Evolutionary conservation across 176 grass and related monocot genomes (phyloP).

Genomic region (barley (Hordeum vulgare)): DNA sequence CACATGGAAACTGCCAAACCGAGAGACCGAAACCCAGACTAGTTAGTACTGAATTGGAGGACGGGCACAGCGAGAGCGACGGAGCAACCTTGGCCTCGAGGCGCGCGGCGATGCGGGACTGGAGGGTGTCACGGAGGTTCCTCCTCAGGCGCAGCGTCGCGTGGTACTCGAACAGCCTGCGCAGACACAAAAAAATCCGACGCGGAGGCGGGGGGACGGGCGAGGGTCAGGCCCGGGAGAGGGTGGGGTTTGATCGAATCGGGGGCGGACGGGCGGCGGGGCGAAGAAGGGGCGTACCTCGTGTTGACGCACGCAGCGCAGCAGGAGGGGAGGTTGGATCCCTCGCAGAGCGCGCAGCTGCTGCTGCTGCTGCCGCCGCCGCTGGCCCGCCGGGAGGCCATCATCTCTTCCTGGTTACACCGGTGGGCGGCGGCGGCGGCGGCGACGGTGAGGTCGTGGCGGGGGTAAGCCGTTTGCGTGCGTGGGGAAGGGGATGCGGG

Average conservation of each 20-base stretch:
- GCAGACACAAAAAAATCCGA: neutral
- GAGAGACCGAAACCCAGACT: neutral
- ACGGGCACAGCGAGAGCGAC: neutral
- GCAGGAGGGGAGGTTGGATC: slow-evolving; percentile 73
- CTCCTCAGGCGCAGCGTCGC: slow-evolving; percentile 39
- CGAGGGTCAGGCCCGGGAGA: neutral
- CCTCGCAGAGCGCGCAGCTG: slow-evolving; percentile 74
- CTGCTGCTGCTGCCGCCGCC: slow-evolving; percentile 17
- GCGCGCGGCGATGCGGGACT: slow-evolving; percentile 39
- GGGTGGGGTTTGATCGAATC: neutral
- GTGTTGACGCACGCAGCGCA: slow-evolving; percentile 76
- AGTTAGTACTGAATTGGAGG: neutral
- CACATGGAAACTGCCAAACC: neutral
- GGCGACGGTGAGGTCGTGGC: neutral
- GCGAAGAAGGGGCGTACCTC: slow-evolving; percentile 11
- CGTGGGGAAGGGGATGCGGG: slow-evolving; percentile 6
- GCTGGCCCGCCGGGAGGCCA: slow-evolving; percentile 36
- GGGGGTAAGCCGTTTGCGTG: slow-evolving; percentile 32
- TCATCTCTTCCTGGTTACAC: neutral
- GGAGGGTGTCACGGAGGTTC: slow-evolving; percentile 55
- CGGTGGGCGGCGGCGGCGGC: neutral
- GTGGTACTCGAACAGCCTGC: slow-evolving; percentile 66
- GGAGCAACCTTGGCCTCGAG: slow-evolving; percentile 66
- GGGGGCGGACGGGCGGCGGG: neutral
- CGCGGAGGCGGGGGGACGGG: neutral